phyloP scores from a whole-genome alignment of 768 basidiomycete genomes.

The Termitomyces sp. region DNA sequence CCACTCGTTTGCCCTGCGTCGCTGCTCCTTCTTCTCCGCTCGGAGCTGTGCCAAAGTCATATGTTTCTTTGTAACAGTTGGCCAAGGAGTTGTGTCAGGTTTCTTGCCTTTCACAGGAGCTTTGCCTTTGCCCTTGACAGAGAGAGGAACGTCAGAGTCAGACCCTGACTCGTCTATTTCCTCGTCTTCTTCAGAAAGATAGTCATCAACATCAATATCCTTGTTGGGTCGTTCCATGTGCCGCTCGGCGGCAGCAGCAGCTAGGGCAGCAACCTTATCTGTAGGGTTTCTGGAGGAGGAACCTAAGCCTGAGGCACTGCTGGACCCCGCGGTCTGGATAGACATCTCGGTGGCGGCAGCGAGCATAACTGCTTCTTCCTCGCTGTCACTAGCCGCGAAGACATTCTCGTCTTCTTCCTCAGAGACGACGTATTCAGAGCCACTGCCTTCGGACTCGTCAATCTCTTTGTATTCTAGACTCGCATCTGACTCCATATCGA shows the following conservation, averaged over 20 bases:
- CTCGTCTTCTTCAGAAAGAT: slow-evolving; percentile 18
- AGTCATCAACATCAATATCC: slow-evolving; percentile 26
- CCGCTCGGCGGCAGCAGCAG: slow-evolving; percentile 51
- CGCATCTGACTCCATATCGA: slow-evolving; percentile 24
- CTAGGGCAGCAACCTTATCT: slow-evolving; percentile 32
- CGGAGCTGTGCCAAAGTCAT: slow-evolving; percentile 30
- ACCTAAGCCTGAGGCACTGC: slow-evolving; percentile 30
- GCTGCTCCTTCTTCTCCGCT: slow-evolving; percentile 20
- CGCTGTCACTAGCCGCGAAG: slow-evolving; percentile 20
- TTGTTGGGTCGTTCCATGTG: slow-evolving; percentile 31
- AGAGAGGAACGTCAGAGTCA: slow-evolving; percentile 21
- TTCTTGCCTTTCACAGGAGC: slow-evolving; percentile 20
- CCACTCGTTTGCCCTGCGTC: slow-evolving; percentile 17
- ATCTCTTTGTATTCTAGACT: slow-evolving; percentile 33
- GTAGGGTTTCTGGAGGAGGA: slow-evolving; percentile 26
- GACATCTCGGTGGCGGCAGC: slow-evolving; percentile 53
- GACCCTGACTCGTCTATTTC: slow-evolving; percentile 19
- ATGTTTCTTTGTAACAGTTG: slow-evolving; percentile 11
- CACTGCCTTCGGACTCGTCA: slow-evolving; percentile 50
- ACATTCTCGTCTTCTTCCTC: slow-evolving; percentile 33
- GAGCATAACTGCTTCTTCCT: slow-evolving; percentile 49
- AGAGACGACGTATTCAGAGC: slow-evolving; percentile 53
- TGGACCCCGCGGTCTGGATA: slow-evolving; percentile 26
- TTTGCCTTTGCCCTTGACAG: slow-evolving; percentile 29
- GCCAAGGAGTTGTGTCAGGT: slow-evolving; percentile 7